These are phyloP conservation scores for Vanderwaltozyma yarrowii DNA, from an alignment of 805 yeast species.

Conservation along the genomic window DNA sequence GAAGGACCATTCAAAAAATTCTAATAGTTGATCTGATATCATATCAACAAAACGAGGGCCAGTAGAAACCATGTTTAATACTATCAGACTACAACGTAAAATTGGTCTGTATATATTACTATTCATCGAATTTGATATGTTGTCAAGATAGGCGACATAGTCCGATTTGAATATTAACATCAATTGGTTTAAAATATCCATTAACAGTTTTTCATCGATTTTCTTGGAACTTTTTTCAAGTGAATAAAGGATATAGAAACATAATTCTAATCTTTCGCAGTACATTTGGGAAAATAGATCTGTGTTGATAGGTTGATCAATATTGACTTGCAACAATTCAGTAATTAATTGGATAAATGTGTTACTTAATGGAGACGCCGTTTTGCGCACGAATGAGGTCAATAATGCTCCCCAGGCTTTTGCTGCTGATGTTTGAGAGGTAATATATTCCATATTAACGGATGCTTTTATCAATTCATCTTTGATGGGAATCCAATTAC, in stretches of 20 bases:
- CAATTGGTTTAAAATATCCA: constrained; percentile 14
- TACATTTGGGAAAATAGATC: constrained; percentile 40
- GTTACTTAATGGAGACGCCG: constrained; percentile 26
- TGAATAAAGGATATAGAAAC: constrained; percentile 35
- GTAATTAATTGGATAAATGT: constrained; percentile 34
- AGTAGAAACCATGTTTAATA: constrained; percentile 35
- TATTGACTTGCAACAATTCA: constrained; percentile 41
- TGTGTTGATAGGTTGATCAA: constrained; percentile 41
- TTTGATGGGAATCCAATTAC: constrained; percentile 40
- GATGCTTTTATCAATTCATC: constrained; percentile 48
- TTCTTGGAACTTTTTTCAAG: constrained; percentile 14
- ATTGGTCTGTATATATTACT: constrained; percentile 45
- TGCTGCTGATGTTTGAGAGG: constrained; percentile 59
- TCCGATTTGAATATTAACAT: constrained; percentile 35
- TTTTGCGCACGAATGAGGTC: constrained; percentile 48
- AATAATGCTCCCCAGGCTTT: constrained; percentile 72
- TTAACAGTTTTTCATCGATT: constrained; percentile 21
- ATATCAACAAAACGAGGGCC: constrained; percentile 36
- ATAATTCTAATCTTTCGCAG: constrained; percentile 59
- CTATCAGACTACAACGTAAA: constrained; percentile 45
- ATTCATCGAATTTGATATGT: constrained; percentile 30
- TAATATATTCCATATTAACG: constrained; percentile 49
- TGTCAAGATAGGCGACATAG: constrained; percentile 39
- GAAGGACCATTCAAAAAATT: constrained; percentile 51
- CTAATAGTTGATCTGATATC: constrained; percentile 42